Evolutionary conservation across 2,329 filamentous ascomycete species (phyloP), one percentile per base, ranked within the genome.

Genomic region (Sporothrix luriei): DNA sequence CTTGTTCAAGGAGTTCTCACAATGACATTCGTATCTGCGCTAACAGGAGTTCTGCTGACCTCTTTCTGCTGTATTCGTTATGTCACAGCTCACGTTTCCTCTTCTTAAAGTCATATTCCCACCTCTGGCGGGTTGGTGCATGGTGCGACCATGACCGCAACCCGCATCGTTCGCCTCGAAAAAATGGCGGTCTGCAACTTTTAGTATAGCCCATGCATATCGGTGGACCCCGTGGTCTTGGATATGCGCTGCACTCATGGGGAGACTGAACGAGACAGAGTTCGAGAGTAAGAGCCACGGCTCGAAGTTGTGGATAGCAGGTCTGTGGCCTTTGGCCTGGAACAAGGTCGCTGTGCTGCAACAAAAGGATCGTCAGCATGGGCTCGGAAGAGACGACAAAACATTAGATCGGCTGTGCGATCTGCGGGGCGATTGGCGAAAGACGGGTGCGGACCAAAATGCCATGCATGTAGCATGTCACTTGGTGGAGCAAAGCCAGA

Each of bases 121-220:
- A 33, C 33, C 33, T 33, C 33, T 33, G 33, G 33, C 33, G 5
- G 33, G 33, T 6, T 33, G 6, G 5, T 33, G 9, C 43, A 48
- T 19, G 43, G 43, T 4, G 14, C 43, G 43, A 19, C 14, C 43
- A 48, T 14, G 13, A 48, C n/a, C n/a, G n/a, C n/a, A n/a, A n/a
- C 6, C 13, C 43, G 16, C 19, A 19, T 49, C 48, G 16, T 19
- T 48, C 13, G 43, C 9, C 19, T 19, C 16, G 19, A 19, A 49
- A 49, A 46, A 62, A 43, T 16, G 40, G 57, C 38, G 57, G 57
- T 62, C 57, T 46, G 57, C 21, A 61, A 21, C 21, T 7, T 61
- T 26, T 13, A 24, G 24, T 24, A 16, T 3, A 19, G 55, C 6
- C 7, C 9, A 43, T 24, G n/a, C 13, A 5, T 10, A 24, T 26